Evolutionary conservation across 495 filamentous ascomycete genomes (phyloP).

Genomic region (Neurospora sp.): DNA sequence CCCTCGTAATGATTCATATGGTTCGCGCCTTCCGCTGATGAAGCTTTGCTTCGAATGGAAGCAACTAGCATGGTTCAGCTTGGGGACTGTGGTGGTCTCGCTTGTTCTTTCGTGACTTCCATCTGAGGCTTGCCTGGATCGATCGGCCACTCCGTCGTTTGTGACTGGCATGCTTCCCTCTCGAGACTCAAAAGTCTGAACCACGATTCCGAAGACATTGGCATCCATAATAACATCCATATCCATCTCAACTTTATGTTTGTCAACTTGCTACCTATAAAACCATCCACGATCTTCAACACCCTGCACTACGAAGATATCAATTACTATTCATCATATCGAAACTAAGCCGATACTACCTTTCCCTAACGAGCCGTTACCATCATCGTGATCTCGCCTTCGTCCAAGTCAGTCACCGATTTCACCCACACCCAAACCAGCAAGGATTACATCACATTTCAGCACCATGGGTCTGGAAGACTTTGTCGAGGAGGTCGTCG

Average conservation of each 20-base stretch:
- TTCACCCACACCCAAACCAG: background rate
- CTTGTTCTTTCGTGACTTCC: background rate
- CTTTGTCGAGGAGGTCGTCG: constrained; percentile 17
- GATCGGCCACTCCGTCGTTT: too few relatives aligned
- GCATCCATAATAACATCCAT: background rate
- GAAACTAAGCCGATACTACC: background rate
- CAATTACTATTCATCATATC: background rate
- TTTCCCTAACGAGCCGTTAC: background rate
- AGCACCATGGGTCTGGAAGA: constrained; percentile 4
- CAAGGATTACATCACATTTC: background rate
- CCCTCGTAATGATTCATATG: too few relatives aligned
- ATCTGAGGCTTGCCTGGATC: background rate
- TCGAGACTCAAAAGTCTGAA: too few relatives aligned
- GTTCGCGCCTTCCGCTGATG: too few relatives aligned
- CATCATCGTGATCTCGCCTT: background rate
- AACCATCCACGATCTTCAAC: background rate
- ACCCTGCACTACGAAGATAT: background rate
- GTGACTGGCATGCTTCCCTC: too few relatives aligned
- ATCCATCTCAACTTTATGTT: background rate
- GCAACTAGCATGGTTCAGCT: too few relatives aligned
- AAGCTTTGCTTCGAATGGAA: too few relatives aligned
- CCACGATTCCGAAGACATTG: too few relatives aligned
- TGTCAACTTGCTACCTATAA: background rate
- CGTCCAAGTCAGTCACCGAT: background rate
- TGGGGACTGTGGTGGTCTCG: too few relatives aligned